Evolutionary conservation across 2,329 filamentous ascomycete species (phyloP).

Genomic region (Clarireedia hainanense): DNA sequence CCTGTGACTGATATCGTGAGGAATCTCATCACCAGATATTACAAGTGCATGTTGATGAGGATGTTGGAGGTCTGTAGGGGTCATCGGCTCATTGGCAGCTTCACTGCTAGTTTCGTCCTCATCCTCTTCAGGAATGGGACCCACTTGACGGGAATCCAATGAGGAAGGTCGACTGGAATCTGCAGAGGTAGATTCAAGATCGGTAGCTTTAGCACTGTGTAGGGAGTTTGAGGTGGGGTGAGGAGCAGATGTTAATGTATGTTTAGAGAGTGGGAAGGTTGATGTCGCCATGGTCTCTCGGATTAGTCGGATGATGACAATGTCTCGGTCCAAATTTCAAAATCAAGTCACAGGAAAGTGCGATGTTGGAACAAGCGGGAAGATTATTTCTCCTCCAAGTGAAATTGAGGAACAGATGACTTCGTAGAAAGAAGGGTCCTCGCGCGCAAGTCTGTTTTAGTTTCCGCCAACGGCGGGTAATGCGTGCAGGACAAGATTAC

Average conservation of each 20-base stretch:
- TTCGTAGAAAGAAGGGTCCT: not conserved
- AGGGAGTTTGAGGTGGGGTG: not conserved
- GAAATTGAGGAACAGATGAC: not conserved
- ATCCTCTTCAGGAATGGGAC: conserved; percentile 49
- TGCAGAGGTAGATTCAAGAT: conserved; percentile 8
- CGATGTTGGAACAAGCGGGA: not conserved
- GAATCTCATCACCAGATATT: conserved; percentile 9
- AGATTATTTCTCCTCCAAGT: not conserved
- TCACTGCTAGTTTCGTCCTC: conserved; percentile 52
- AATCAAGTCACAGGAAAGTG: not conserved
- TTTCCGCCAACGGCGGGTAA: not conserved
- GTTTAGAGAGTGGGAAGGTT: conserved; percentile 1
- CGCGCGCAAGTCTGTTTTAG: not conserved
- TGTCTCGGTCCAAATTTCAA: not conserved
- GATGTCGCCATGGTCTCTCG: conserved; percentile 3
- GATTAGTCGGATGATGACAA: not conserved
- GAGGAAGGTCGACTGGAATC: conserved; percentile 17
- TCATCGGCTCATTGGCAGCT: conserved; percentile 51
- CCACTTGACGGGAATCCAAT: conserved; percentile 33
- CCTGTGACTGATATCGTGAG: conserved; percentile 3
- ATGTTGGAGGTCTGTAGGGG: conserved; percentile 50
- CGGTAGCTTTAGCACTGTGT: conserved; percentile 1
- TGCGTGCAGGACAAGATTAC: not conserved
- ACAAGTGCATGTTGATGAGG: conserved; percentile 43
- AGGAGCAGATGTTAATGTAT: not conserved